Evolutionary conservation across 441 rosid species (phyloP).

Genomic region (Isatis lusitanica): DNA sequence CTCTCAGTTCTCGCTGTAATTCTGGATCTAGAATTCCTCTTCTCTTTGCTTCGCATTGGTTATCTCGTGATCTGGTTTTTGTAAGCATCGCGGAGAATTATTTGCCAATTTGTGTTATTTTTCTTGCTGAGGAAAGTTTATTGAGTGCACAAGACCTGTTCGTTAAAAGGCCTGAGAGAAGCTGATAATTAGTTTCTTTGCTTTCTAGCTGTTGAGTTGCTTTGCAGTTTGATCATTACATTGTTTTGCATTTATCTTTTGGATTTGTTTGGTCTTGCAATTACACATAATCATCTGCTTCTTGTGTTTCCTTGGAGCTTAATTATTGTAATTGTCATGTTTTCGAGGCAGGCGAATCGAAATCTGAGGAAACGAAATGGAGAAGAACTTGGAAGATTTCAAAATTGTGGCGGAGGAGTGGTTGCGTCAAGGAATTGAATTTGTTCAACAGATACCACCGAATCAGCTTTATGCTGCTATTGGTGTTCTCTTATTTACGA

Average conservation of each 20-base stretch:
- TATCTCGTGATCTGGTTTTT: too few species aligned
- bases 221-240: not conserved
- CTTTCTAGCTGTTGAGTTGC: not conserved
- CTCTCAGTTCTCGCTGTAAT: not conserved
- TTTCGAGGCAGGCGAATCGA: constrained; percentile 10
- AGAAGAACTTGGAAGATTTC: constrained; percentile 66
- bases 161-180: constrained; percentile 27
- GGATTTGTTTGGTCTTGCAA: not conserved
- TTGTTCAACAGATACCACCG: constrained; percentile 52
- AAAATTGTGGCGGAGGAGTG: constrained; percentile 50
- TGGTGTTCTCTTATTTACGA: constrained; percentile 54
- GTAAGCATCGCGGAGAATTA: too few species aligned
- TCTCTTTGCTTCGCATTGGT: too few species aligned
- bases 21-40: constrained; percentile 17
- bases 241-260: not conserved
- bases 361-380: constrained; percentile 41
- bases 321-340: not conserved
- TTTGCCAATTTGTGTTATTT: not conserved
- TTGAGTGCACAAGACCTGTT: constrained; percentile 22
- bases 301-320: not conserved
- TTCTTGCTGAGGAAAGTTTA: not conserved
- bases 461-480: constrained; percentile 67
- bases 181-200: not conserved
- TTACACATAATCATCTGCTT: not conserved
- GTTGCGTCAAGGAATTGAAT: constrained; percentile 51